Evolutionary conservation across 306 rosid species (phyloP), one percentile per base, ranked within the genome.

Genomic region (Pyrus betulifolia): DNA sequence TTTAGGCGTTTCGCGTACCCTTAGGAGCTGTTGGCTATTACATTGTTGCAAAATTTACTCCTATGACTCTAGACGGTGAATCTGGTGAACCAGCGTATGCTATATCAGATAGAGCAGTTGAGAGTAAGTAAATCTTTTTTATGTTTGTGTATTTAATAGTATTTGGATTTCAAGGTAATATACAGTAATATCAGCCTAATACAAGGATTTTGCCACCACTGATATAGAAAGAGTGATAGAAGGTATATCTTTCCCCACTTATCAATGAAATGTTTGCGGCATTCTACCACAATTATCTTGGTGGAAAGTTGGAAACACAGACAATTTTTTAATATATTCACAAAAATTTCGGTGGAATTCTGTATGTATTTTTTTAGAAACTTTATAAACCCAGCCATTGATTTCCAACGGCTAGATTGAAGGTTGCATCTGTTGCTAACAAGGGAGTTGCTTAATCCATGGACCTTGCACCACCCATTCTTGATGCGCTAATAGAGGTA

Each of bases 21-120:
- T 86, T 95, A 63, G 97, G 96, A 61, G 99, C 99, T 76, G 93
- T 95, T 86, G 99, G 97, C 81, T 92, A 67, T 74, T 88, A 92
- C 79, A 86, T 95, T 57, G 98, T 89, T 57, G 96, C 96, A 25
- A 95, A 92, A 78, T 95, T 83, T 79, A 88, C 84, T 11, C 99
- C 99, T 23, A 89, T 92, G 97, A 86, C 93, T 60, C 79, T 88
- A 49, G 97, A 88, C 80, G 97, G 98, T 75, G 96, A 89, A 87
- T 86, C 84, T 68, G 99, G 99, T 72, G 99, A 92, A 79, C 92
- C 99, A 5, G 88, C 90, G 54, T 91, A 74, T 81, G 87, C 76
- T 38, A 89, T 91, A 81, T 92, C 98, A 27, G 97, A 90, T 72
- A 73, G 81, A 83, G 81, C 89, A 71, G 98, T 92, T 79, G 97